Percentiles rank a stretch among this genome's conserved stretches.
phyloP scores from a whole-genome alignment of 495 filamentous ascomycete species.

The Aspergillus coremiiformis region DNA sequence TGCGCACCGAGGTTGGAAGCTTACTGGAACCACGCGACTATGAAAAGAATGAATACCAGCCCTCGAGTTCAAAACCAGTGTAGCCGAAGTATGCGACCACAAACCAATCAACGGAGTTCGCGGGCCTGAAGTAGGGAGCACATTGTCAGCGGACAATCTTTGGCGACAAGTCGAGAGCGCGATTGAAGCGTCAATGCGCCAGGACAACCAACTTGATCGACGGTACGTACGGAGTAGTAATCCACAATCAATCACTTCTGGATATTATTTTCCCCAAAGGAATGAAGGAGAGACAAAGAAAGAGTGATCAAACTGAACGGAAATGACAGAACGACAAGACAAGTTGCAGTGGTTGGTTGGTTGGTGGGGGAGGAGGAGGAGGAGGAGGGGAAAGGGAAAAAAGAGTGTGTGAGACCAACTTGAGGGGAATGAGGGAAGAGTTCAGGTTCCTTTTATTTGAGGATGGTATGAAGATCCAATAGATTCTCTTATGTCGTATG shows the following conservation, averaged over 20 bases:
- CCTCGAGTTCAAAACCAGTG: neutral
- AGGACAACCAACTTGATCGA: conserved; percentile 6
- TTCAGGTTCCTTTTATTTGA: too few species aligned
- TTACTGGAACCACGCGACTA: neutral
- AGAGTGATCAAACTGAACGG: neutral
- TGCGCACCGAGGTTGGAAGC: neutral
- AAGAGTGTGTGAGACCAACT: conserved; percentile 11
- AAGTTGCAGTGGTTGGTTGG: neutral
- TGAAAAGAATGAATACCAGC: neutral
- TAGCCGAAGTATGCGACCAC: neutral
- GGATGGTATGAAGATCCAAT: too few species aligned
- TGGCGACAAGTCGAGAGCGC: conserved; percentile 9
- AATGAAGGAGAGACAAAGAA: conserved; percentile 15
- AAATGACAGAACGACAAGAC: conserved; percentile 12
- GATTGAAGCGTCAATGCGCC: conserved; percentile 9
- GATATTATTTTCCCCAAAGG: conserved; percentile 9
- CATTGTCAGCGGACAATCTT: conserved; percentile 9
- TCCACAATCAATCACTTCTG: too few species aligned
- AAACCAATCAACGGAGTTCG: neutral
- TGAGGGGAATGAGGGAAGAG: neutral
- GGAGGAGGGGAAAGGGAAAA: too few species aligned
- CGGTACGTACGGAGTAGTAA: too few species aligned
- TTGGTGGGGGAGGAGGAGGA: too few species aligned
- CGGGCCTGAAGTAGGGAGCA: neutral
- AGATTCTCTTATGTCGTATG: too few species aligned